phyloP scores from a whole-genome alignment of 257 asterid genomes.

The Solanum paucissectum region DNA sequence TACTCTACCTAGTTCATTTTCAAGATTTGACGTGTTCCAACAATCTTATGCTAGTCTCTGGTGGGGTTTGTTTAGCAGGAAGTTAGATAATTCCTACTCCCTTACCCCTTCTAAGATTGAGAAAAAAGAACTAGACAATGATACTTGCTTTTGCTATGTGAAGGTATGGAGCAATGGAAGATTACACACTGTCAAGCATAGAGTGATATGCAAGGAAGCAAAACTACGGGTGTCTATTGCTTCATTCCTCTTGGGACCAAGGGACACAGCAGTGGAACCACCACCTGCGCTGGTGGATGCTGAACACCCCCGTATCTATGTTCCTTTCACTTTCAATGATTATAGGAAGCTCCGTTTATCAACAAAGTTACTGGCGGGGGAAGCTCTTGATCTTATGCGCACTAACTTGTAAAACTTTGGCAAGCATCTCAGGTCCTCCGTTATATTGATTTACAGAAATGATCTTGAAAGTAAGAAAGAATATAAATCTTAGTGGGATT shows the following conservation, averaged over 20 bases:
- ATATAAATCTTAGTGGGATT: background rate
- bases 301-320: constrained; percentile 12
- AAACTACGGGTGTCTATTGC: constrained; percentile 17
- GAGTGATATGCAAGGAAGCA: constrained; percentile 25
- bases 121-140: background rate
- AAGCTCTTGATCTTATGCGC: constrained; percentile 15
- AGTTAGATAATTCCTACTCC: background rate
- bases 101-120: background rate
- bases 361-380: constrained; percentile 18
- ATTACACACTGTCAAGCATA: constrained; percentile 18
- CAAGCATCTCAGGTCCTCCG: background rate
- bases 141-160: background rate
- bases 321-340: constrained; percentile 17
- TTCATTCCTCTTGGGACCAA: constrained; percentile 22
- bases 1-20: background rate
- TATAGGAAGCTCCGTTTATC: constrained; percentile 13
- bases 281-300: constrained; percentile 16
- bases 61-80: background rate
- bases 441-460: background rate
- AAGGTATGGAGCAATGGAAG: constrained; percentile 36
- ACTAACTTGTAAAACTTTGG: background rate
- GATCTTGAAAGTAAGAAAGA: background rate
- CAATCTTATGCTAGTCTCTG: background rate
- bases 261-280: constrained; percentile 7
- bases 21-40: background rate